Evolutionary conservation across 139 green algal genomes (phyloP).

Genomic region (Diplosphaera chodatii): DNA sequence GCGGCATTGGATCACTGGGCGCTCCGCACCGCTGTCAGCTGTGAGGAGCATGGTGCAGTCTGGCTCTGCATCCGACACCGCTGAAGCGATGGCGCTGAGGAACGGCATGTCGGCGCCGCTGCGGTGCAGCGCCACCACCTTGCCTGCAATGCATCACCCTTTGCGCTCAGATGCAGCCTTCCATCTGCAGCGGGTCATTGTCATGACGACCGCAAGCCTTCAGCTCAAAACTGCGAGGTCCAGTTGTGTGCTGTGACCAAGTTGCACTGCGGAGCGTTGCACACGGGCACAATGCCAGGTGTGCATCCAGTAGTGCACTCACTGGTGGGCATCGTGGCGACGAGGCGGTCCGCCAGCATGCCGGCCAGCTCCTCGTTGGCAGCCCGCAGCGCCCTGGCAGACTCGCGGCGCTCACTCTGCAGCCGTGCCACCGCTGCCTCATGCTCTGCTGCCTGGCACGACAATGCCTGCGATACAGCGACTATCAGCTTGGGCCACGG

Average conservation of each 20-base stretch:
- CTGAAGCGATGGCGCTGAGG: conserved; percentile 5
- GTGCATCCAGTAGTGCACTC: too few relatives aligned
- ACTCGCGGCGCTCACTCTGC: conserved; percentile 2
- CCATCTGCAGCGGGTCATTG: too few relatives aligned
- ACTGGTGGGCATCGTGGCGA: not conserved
- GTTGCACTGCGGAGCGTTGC: too few relatives aligned
- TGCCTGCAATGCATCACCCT: not conserved
- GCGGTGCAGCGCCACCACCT: conserved; percentile 6
- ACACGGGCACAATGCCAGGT: too few relatives aligned
- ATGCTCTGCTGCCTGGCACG: conserved; percentile 2
- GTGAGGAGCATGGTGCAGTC: conserved; percentile 3
- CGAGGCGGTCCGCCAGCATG: not conserved
- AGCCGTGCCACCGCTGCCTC: not conserved
- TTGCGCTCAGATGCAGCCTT: too few relatives aligned
- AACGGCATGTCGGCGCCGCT: conserved; percentile 7
- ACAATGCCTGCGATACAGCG: not conserved
- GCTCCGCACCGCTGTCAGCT: not conserved
- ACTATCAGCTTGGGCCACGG: too few relatives aligned
- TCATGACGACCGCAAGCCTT: too few relatives aligned
- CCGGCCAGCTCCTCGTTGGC: conserved; percentile 7
- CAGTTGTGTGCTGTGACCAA: too few relatives aligned
- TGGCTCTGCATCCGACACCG: not conserved
- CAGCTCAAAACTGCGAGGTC: too few relatives aligned
- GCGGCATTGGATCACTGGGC: too few relatives aligned
- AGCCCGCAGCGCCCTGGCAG: not conserved